Conservation (phyloP, 2,329 filamentous ascomycete genomes). For the Penicillium rolfsii region DNA sequence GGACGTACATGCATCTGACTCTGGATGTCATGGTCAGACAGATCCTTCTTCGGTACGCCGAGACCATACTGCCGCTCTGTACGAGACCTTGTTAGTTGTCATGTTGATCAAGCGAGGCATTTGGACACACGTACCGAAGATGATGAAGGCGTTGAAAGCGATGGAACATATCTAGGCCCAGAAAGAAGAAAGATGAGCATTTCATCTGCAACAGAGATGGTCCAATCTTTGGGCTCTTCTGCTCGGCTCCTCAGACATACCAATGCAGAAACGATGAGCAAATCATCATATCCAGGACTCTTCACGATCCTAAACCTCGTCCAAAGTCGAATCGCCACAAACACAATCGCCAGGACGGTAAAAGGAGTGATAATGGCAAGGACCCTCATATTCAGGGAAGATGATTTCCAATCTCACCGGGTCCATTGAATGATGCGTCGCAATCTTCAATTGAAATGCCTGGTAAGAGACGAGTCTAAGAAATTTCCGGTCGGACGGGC, state of each 20-base stretch:
- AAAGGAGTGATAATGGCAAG: slow-evolving; percentile 28
- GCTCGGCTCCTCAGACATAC: slow-evolving; percentile 12
- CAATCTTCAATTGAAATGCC: not conserved
- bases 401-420: not conserved
- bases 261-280: slow-evolving; percentile 29
- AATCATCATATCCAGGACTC: slow-evolving; percentile 34
- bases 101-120: not conserved
- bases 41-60: slow-evolving; percentile 10
- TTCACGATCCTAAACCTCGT: slow-evolving; percentile 30
- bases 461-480: not conserved
- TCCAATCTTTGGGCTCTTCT: too few relatives aligned
- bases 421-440: not conserved
- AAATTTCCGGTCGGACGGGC: not conserved
- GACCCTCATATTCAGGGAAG: slow-evolving; percentile 27
- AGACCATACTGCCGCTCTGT: slow-evolving; percentile 31
- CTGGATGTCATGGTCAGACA: slow-evolving; percentile 11
- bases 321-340: slow-evolving; percentile 29
- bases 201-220: not conserved
- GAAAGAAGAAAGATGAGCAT: not conserved
- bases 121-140: slow-evolving; percentile 19
- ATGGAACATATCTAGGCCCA: slow-evolving; percentile 10
- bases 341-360: slow-evolving; percentile 23
- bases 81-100: slow-evolving; percentile 4
- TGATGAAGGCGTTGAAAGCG: slow-evolving; percentile 14
- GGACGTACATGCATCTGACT: slow-evolving; percentile 30